Evolutionary conservation across 2,329 filamentous ascomycete genomes (phyloP), one percentile per base, ranked within the genome.

Genomic region (Fusarium albidum): DNA sequence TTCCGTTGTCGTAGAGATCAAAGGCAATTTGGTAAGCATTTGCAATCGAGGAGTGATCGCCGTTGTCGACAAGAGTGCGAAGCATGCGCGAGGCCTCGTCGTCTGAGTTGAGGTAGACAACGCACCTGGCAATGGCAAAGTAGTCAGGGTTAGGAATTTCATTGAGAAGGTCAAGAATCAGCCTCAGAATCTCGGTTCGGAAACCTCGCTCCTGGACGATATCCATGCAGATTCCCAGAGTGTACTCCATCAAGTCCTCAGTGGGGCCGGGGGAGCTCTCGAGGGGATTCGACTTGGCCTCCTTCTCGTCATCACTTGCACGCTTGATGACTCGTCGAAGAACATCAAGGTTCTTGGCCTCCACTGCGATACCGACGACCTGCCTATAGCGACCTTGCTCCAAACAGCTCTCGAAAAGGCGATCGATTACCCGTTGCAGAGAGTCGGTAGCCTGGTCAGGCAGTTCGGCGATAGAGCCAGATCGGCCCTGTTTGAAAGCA

Each of bases 21-120:
- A 99, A 99, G 2, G 94, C 95, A 51, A 99, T 96, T 72, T 99
- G 95, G 73, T 98, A 99, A 14, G 95, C 95, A 42, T 91, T 89
- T 15, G 93, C 90, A 13, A 91, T 84, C 1, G 92, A 92, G 55
- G 86, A 86, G 43, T 86, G 82, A 63, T 96, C 91, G 6, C 87
- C 91, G 61, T 90, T 90, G 56, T 89, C 82, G 9, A 98, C 88
- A 17, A 99, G 82, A 64, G 91, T 88, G 44, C 84, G 84, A 34
- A 99, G 84, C 75, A 99, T 93, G 58, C 85, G 85, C 9, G 92
- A 93, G 0, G 95, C 95, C 79, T 97, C 89, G 41, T 91, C 88
- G 68, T 97, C 89, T 64, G 96, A 91, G 71, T 96, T 90, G 14
- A 99, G 83, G 68, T 98, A 97, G 31, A 99, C 94, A 26, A 96